These are phyloP conservation scores for Ophiostoma piceae DNA, from an alignment of 2,329 filamentous ascomycete genomes.

Conservation along the genomic window DNA sequence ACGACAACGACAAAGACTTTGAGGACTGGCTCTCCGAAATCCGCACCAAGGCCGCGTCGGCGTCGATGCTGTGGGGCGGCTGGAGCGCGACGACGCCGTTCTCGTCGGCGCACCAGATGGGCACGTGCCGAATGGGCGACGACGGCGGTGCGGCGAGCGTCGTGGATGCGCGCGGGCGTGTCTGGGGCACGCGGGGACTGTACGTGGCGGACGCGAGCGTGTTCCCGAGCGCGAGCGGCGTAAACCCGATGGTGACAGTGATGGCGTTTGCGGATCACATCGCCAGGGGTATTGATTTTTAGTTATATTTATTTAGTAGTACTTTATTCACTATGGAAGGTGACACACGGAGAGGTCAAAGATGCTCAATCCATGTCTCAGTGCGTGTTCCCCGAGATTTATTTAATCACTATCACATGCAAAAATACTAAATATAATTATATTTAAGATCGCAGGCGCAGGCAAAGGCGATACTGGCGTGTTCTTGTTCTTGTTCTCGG, in stretches of 20 bases:
- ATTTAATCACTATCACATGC: background rate
- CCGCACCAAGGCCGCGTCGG: constrained; percentile 29
- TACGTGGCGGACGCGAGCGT: constrained; percentile 71
- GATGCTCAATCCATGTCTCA: background rate
- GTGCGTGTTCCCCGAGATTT: background rate
- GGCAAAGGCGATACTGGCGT: constrained; percentile 11
- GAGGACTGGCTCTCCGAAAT: constrained; percentile 54
- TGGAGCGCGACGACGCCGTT: constrained; percentile 50
- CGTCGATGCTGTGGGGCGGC: constrained; percentile 33
- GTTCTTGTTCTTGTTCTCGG: background rate
- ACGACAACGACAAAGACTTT: constrained; percentile 48
- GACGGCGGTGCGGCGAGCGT: constrained; percentile 45
- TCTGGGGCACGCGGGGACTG: constrained; percentile 62
- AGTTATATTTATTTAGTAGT: background rate
- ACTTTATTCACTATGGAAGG: too few relatives aligned
- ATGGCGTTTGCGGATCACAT: constrained; percentile 68
- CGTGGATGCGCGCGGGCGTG: constrained; percentile 52
- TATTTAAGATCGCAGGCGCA: background rate
- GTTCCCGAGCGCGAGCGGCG: constrained; percentile 69
- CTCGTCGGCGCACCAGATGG: constrained; percentile 76
- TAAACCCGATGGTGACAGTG: constrained; percentile 75
- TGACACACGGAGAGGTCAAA: background rate
- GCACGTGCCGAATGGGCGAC: constrained; percentile 66
- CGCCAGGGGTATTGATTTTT: constrained; percentile 37
- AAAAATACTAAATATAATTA: background rate